These are phyloP conservation scores for Termitomyces sp. DNA, from an alignment of 768 basidiomycete genomes.

Conservation along the genomic window DNA sequence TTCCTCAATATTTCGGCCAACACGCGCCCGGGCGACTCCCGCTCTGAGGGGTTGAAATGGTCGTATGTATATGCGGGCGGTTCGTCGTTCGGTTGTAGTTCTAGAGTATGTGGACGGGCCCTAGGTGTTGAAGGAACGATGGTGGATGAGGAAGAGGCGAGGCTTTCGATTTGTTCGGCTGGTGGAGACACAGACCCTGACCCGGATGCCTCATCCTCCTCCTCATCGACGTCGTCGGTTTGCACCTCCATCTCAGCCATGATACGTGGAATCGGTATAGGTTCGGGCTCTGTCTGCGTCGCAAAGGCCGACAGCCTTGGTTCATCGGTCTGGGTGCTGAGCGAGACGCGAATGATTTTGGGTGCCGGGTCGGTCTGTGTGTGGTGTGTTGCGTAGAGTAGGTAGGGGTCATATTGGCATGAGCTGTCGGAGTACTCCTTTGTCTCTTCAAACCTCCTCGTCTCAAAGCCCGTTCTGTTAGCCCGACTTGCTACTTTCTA, in stretches of 20 bases:
- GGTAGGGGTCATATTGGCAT: conserved; percentile 62
- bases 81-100: conserved; percentile 39
- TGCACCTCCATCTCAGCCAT: conserved; percentile 59
- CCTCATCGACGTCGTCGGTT: conserved; percentile 43
- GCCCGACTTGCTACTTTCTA: conserved; percentile 68
- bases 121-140: conserved; percentile 68
- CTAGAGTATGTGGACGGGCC: conserved; percentile 27
- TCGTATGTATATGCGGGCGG: conserved; percentile 63
- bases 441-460: conserved; percentile 48
- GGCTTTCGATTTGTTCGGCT: conserved; percentile 41
- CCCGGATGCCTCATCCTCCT: neutral
- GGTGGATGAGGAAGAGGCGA: conserved; percentile 72
- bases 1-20: conserved; percentile 58
- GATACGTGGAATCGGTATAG: conserved; percentile 29
- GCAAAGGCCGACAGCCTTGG: conserved; percentile 19
- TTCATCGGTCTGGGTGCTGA: conserved; percentile 56
- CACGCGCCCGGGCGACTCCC: conserved; percentile 38
- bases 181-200: conserved; percentile 40
- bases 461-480: conserved; percentile 38
- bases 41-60: conserved; percentile 49
- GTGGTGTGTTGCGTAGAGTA: conserved; percentile 39
- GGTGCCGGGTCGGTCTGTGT: conserved; percentile 63
- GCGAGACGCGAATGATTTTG: conserved; percentile 37
- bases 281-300: conserved; percentile 28
- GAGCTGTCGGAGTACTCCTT: conserved; percentile 75